phyloP scores from a whole-genome alignment of 176 grass and related monocot species.

The Pharus latifolius region DNA sequence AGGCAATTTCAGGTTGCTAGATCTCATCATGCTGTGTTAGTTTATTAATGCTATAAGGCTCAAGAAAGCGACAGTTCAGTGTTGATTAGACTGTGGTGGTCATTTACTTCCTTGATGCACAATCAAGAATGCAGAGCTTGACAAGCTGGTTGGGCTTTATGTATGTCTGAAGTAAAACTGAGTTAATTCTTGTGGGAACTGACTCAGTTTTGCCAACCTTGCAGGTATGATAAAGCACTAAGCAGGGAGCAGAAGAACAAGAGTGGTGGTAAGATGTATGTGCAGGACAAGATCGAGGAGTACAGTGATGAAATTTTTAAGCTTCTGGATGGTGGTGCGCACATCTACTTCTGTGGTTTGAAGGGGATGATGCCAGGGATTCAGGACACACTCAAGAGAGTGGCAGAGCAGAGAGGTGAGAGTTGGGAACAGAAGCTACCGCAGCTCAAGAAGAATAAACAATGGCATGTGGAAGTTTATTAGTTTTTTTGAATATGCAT shows the following conservation, averaged over 20 bases:
- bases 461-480: conserved; percentile 92
- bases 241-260: conserved; percentile 81
- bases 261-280: conserved; percentile 81
- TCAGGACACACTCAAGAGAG: conserved; percentile 78
- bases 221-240: conserved; percentile 82
- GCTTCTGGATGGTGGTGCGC: conserved; percentile 62
- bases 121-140: not conserved
- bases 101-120: not conserved
- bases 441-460: conserved; percentile 89
- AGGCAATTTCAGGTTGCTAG: conserved; percentile 61
- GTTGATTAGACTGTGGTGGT: not conserved
- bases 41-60: conserved; percentile 7
- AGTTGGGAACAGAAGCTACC: conserved; percentile 83
- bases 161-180: not conserved
- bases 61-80: not conserved
- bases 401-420: conserved; percentile 79
- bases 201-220: not conserved
- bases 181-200: not conserved
- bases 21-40: not conserved
- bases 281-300: conserved; percentile 95
- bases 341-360: conserved; percentile 90
- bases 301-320: conserved; percentile 88
- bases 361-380: conserved; percentile 99
- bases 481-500: not conserved
- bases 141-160: not conserved